phyloP scores from a whole-genome alignment of 768 basidiomycete species.

The Boletales sp. region DNA sequence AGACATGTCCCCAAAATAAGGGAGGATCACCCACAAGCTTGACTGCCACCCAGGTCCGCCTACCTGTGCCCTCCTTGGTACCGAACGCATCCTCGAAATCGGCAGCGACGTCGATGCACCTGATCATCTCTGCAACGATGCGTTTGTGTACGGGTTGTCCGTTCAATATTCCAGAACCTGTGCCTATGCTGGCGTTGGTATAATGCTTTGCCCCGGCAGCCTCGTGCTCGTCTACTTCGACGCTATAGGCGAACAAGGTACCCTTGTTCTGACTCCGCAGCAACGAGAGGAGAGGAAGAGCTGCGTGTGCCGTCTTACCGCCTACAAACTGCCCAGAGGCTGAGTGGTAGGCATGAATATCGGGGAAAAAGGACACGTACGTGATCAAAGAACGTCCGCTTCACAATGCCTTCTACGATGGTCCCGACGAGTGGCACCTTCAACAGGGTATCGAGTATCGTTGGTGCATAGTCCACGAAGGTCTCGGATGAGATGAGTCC shows the following conservation, averaged over 20 bases:
- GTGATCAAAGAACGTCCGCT: slow-evolving; percentile 84
- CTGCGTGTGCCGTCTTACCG: slow-evolving; percentile 72
- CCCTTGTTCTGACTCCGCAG: slow-evolving; percentile 72
- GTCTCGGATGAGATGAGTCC: slow-evolving; percentile 72
- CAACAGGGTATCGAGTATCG: slow-evolving; percentile 50
- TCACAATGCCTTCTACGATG: slow-evolving; percentile 65
- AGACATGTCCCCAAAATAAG: neutral
- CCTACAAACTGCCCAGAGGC: slow-evolving; percentile 68
- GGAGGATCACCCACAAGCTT: slow-evolving; percentile 57
- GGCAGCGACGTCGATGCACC: slow-evolving; percentile 73
- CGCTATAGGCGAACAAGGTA: slow-evolving; percentile 76
- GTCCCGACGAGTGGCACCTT: slow-evolving; percentile 52
- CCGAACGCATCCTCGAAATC: slow-evolving; percentile 64
- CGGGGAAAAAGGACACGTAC: slow-evolving; percentile 32
- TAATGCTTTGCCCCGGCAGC: slow-evolving; percentile 30
- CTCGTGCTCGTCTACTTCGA: slow-evolving; percentile 71
- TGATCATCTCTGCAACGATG: slow-evolving; percentile 72
- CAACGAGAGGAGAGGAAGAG: slow-evolving; percentile 57
- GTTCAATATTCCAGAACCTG: slow-evolving; percentile 1
- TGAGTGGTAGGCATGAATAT: neutral
- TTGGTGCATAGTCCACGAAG: slow-evolving; percentile 73
- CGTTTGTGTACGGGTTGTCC: slow-evolving; percentile 48
- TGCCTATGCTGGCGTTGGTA: neutral
- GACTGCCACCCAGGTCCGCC: slow-evolving; percentile 80
- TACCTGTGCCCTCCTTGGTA: slow-evolving; percentile 26